A percentile compares a stretch with the other conserved stretches of the same genome.
These are phyloP conservation scores for Neurospora sp. DNA, from an alignment of 495 filamentous ascomycete species.

Conservation along the genomic window DNA sequence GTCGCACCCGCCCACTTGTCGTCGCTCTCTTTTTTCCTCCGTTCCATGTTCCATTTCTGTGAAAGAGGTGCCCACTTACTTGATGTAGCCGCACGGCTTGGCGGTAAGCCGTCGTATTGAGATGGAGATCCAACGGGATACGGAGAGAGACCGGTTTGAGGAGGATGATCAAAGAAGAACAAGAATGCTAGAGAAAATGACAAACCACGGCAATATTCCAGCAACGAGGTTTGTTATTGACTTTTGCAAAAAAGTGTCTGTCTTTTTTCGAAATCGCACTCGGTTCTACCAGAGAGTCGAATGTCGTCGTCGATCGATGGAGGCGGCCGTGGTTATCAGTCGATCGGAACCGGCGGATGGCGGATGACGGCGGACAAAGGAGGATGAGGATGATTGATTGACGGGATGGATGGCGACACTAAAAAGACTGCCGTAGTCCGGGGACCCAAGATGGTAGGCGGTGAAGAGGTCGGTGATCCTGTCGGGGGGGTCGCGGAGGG, in stretches of 20 bases:
- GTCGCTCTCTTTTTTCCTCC: not conserved
- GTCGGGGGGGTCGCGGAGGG: not conserved
- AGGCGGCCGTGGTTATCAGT: not conserved
- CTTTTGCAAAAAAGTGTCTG: not conserved
- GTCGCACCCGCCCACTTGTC: not conserved
- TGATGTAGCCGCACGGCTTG: not conserved
- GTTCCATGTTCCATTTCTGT: not conserved
- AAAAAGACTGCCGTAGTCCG: not conserved
- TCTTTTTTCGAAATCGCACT: not conserved
- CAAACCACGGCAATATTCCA: constrained; percentile 30
- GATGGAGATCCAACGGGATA: not conserved
- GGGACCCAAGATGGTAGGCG: not conserved
- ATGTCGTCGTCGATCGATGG: not conserved
- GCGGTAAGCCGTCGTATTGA: not conserved
- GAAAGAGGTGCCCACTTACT: not conserved
- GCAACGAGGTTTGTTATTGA: constrained; percentile 23
- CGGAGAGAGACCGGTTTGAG: not conserved
- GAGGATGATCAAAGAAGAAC: constrained; percentile 5
- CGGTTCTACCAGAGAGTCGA: constrained; percentile 1
- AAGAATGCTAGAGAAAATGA: constrained; percentile 3
- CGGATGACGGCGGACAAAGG: not conserved
- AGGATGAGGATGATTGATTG: not conserved
- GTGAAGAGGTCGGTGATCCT: not conserved
- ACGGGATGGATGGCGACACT: not conserved
- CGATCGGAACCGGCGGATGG: not conserved